These are phyloP conservation scores for Brettanomyces anomalus DNA, from an alignment of 805 yeast genomes.

Conservation along the genomic window DNA sequence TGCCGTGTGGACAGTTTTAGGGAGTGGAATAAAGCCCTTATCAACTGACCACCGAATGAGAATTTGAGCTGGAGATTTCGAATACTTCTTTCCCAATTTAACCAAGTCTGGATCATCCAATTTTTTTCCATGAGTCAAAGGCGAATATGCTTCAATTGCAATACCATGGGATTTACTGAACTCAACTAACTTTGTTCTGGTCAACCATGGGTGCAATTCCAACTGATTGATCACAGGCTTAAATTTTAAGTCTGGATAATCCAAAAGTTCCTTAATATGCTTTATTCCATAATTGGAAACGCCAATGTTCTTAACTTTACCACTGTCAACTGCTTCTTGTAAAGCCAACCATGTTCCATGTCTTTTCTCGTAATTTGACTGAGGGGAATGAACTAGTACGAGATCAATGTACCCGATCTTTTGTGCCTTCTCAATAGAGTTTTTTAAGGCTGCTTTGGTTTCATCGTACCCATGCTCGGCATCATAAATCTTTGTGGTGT, in stretches of 20 bases:
- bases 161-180: constrained; percentile 39
- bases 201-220: constrained; percentile 43
- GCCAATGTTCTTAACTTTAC: constrained; percentile 45
- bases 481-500: constrained; percentile 31
- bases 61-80: constrained; percentile 46
- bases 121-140: constrained; percentile 48
- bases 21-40: constrained; percentile 43
- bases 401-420: constrained; percentile 45
- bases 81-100: constrained; percentile 39
- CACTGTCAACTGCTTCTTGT: constrained; percentile 44
- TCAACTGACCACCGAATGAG: constrained; percentile 60
- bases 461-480: constrained; percentile 26
- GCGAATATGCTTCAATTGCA: constrained; percentile 52
- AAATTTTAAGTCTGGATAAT: constrained; percentile 34
- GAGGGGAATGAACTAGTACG: constrained; percentile 46
- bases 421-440: constrained; percentile 33
- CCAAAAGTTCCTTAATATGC: constrained; percentile 46
- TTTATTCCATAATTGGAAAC: constrained; percentile 55
- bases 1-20: constrained; percentile 25
- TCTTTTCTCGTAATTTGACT: constrained; percentile 31
- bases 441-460: constrained; percentile 34
- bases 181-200: constrained; percentile 34
- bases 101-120: constrained; percentile 34
- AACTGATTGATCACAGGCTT: constrained; percentile 42
- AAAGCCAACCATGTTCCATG: constrained; percentile 46